A percentile compares a stretch with the other conserved stretches of the same genome.
Conservation (phyloP, 345 rosid genomes). For the Balakata baccata region DNA sequence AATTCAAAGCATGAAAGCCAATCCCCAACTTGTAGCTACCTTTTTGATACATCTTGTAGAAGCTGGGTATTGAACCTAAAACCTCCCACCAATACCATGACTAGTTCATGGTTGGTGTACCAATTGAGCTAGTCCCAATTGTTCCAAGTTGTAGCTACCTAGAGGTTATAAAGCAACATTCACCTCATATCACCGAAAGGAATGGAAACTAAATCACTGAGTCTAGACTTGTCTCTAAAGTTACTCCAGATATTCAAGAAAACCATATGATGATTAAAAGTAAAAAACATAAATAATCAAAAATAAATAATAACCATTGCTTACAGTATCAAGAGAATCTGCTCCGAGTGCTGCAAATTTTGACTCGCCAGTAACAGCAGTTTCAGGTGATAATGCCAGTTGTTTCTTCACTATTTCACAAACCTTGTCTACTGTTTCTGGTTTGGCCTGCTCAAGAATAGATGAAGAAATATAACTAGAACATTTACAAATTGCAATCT, state of each 20-base stretch:
- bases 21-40: background rate
- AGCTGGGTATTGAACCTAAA: too few species aligned
- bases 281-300: background rate
- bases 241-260: too few species aligned
- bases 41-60: too few species aligned
- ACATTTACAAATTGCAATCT: background rate
- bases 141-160: background rate
- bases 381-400: conserved; percentile 59
- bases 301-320: background rate
- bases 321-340: conserved; percentile 91
- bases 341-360: conserved; percentile 75
- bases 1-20: too few species aligned
- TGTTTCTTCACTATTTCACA: conserved; percentile 78
- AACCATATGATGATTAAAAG: too few species aligned
- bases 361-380: conserved; percentile 57
- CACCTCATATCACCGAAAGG: background rate
- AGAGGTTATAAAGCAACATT: background rate
- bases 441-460: conserved; percentile 53
- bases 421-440: conserved; percentile 77
- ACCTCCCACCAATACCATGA: too few species aligned
- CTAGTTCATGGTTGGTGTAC: too few species aligned
- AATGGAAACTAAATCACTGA: too few species aligned
- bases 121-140: too few species aligned
- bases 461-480: background rate
- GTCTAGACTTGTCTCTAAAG: too few species aligned